phyloP scores from a whole-genome alignment of 768 basidiomycete species.

The Hemileccinum impolitum region DNA sequence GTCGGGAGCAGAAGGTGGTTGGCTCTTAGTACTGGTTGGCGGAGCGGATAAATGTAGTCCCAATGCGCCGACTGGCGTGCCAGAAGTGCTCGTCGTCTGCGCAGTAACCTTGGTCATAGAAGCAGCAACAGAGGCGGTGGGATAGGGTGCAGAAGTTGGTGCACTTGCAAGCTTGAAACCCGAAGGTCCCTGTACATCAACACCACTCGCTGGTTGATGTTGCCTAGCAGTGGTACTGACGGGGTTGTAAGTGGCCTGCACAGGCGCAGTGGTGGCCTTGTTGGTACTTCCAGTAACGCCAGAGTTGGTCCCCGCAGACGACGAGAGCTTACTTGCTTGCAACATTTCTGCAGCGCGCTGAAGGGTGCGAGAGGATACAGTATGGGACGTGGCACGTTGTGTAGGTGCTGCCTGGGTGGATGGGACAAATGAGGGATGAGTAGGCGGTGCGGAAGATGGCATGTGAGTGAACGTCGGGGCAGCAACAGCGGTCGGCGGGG shows the following conservation, averaged over 20 bases:
- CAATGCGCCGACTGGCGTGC: constrained; percentile 2
- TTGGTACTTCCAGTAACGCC: background rate
- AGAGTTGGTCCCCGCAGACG: constrained; percentile 1
- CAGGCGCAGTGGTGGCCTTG: constrained; percentile 6
- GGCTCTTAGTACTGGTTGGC: constrained; percentile 5
- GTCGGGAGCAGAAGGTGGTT: constrained; percentile 14
- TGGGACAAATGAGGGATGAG: constrained; percentile 14
- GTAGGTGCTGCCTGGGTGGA: constrained; percentile 5
- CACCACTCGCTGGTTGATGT: constrained; percentile 8
- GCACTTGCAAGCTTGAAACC: constrained; percentile 10
- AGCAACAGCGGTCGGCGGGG: constrained; percentile 12
- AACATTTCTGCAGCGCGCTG: constrained; percentile 24
- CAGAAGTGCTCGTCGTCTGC: constrained; percentile 4
- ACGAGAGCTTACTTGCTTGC: constrained; percentile 18
- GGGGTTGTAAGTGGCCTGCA: constrained; percentile 7
- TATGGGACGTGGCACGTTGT: constrained; percentile 20
- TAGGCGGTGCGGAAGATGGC: constrained; percentile 22
- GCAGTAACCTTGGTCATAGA: constrained; percentile 8
- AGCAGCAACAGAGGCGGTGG: constrained; percentile 1
- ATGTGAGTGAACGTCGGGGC: constrained; percentile 12
- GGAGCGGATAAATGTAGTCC: constrained; percentile 9
- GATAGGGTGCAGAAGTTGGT: constrained; percentile 1
- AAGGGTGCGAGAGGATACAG: constrained; percentile 19
- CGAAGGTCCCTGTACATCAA: constrained; percentile 4
- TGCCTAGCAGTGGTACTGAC: constrained; percentile 2